Evolutionary conservation across 2,329 filamentous ascomycete species (phyloP).

Genomic region (Berkeleyomyces rouxiae): DNA sequence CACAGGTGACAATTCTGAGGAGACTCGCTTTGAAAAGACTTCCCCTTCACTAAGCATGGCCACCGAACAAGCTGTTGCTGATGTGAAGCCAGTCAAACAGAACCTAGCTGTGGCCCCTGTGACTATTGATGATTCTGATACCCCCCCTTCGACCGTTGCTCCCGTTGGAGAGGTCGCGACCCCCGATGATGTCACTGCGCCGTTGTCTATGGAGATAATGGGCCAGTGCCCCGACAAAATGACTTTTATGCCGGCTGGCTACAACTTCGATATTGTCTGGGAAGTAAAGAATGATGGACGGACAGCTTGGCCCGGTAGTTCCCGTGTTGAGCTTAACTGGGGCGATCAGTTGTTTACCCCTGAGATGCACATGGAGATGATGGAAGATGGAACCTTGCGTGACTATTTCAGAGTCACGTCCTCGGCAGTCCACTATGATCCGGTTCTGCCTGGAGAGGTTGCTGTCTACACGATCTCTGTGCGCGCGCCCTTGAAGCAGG

Average conservation of each 20-base stretch:
- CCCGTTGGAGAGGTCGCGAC: conserved; percentile 62
- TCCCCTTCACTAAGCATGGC: background rate
- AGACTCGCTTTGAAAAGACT: background rate
- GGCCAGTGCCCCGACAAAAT: background rate
- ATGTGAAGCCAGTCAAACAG: conserved; percentile 14
- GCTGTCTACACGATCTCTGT: conserved; percentile 70
- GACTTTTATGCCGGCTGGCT: conserved; percentile 31
- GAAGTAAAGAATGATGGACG: conserved; percentile 72
- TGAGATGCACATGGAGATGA: background rate
- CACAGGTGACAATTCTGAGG: conserved; percentile 46
- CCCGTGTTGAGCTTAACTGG: conserved; percentile 77
- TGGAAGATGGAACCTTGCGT: conserved; percentile 24
- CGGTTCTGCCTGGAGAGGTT: conserved; percentile 57
- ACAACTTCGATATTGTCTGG: conserved; percentile 81
- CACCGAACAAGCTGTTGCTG: conserved; percentile 13
- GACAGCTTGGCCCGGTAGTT: conserved; percentile 69
- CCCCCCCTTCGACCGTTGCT: conserved; percentile 30
- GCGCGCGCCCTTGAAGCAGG: conserved; percentile 61
- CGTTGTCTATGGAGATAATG: background rate
- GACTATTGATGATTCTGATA: background rate
- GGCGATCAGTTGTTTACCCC: conserved; percentile 85
- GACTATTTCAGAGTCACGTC: background rate
- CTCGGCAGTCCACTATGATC: conserved; percentile 39
- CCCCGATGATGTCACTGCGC: conserved; percentile 56
- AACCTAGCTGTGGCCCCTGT: conserved; percentile 5